A percentile compares a stretch with the other conserved stretches of the same genome.
These are phyloP conservation scores for Fragosphaeria purpurea DNA, from an alignment of 2,329 filamentous ascomycete species.

Conservation along the genomic window DNA sequence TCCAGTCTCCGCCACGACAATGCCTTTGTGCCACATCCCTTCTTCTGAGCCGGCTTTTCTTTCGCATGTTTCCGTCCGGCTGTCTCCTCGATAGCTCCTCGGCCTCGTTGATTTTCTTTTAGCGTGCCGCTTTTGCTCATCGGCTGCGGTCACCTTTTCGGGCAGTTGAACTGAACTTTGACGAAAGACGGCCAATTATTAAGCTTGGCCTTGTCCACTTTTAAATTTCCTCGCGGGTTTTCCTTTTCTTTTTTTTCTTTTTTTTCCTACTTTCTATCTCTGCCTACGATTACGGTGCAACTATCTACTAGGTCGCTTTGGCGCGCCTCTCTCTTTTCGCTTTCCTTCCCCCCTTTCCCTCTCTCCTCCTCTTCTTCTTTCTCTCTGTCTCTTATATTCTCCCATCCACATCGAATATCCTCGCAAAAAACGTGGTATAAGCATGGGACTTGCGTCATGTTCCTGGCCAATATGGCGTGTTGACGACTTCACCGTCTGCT, in stretches of 20 bases:
- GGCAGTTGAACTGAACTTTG: too few species aligned
- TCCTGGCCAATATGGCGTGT: slow-evolving; percentile 50
- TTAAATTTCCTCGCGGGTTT: not conserved
- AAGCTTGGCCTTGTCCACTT: not conserved
- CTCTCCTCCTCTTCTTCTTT: not conserved
- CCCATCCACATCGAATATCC: not conserved
- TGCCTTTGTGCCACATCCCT: not conserved
- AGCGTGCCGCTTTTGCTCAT: too few species aligned
- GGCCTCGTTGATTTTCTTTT: too few species aligned
- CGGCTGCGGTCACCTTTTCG: too few species aligned
- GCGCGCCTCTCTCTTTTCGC: not conserved
- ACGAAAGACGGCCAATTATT: too few species aligned
- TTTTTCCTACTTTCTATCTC: not conserved
- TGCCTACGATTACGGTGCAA: not conserved
- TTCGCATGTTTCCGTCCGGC: too few species aligned
- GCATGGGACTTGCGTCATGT: slow-evolving; percentile 44
- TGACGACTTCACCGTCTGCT: slow-evolving; percentile 55
- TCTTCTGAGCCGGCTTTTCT: too few species aligned
- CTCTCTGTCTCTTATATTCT: not conserved
- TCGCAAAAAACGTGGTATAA: slow-evolving; percentile 13
- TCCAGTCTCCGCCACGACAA: too few species aligned
- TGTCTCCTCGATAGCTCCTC: too few species aligned
- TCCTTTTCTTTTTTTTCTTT: not conserved
- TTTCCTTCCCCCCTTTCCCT: not conserved
- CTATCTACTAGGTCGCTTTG: too few species aligned